phyloP scores from a whole-genome alignment of 257 asterid species.

The Scutellaria minor region DNA sequence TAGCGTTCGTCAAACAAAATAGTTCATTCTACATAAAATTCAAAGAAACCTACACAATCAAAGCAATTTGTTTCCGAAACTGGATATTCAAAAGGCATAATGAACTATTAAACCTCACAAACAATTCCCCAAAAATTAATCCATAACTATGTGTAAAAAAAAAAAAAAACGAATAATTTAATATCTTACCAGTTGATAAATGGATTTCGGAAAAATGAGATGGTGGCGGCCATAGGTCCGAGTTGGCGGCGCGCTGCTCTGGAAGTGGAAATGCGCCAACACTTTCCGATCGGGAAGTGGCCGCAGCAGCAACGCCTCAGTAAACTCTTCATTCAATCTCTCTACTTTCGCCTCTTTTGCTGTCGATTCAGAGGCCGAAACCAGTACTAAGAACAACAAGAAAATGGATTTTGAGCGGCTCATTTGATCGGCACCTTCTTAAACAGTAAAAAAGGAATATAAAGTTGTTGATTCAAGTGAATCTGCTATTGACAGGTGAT shows the following conservation, averaged over 20 bases:
- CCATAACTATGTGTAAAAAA: background rate
- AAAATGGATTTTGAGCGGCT: slow-evolving; percentile 38
- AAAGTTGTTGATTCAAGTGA: background rate
- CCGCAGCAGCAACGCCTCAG: slow-evolving; percentile 88
- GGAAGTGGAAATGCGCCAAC: slow-evolving; percentile 88
- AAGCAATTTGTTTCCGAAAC: slow-evolving; percentile 4
- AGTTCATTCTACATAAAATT: slow-evolving; percentile 7
- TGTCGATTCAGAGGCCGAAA: slow-evolving; percentile 47
- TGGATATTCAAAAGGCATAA: background rate
- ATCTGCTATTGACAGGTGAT: background rate
- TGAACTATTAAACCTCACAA: background rate
- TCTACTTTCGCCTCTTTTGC: slow-evolving; percentile 40
- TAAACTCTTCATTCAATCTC: slow-evolving; percentile 60
- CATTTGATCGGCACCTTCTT: slow-evolving; percentile 44
- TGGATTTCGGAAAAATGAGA: slow-evolving; percentile 88
- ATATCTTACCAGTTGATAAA: slow-evolving; percentile 79
- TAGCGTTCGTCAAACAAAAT: slow-evolving; percentile 8
- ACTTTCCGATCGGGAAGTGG: slow-evolving; percentile 96
- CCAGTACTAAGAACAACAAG: slow-evolving; percentile 44
- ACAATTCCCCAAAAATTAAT: slow-evolving; percentile 9
- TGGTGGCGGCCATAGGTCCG: slow-evolving; percentile 85
- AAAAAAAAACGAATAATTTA: background rate
- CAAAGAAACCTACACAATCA: background rate
- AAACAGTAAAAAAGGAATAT: background rate
- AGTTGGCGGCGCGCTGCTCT: slow-evolving; percentile 78